A percentile compares a stretch with the other conserved stretches of the same genome.
phyloP scores from a whole-genome alignment of 192 early-diverging fungal species.

The Lunasporangiospora selenospora region DNA sequence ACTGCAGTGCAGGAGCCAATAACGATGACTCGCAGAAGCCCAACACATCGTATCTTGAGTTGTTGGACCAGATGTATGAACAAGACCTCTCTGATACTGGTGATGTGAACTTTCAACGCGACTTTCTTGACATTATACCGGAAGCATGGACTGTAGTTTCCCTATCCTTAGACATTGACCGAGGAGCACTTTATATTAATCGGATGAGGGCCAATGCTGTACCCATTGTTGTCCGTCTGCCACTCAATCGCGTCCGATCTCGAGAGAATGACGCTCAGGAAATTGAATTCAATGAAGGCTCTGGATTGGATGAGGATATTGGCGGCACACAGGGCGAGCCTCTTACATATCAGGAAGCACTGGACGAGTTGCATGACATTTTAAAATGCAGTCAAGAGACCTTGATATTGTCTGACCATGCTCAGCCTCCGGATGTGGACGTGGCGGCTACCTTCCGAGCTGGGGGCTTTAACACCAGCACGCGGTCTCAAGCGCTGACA shows the following conservation, averaged over 20 bases:
- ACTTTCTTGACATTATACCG: constrained; percentile 68
- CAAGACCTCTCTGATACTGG: constrained; percentile 40
- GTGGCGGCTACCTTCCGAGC: constrained; percentile 5
- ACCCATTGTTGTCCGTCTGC: constrained; percentile 75
- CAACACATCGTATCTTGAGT: constrained; percentile 28
- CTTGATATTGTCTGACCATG: constrained; percentile 56
- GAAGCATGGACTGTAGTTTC: constrained; percentile 78
- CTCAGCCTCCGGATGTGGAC: too few species aligned
- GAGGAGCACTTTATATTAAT: constrained; percentile 75
- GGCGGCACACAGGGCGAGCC: not conserved
- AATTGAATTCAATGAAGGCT: not conserved
- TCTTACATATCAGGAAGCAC: constrained; percentile 55
- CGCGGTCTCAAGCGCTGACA: constrained; percentile 23
- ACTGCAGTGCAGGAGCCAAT: too few species aligned
- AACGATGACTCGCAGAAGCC: too few species aligned
- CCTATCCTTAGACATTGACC: constrained; percentile 72
- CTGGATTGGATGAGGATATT: constrained; percentile 33
- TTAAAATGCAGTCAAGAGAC: constrained; percentile 75
- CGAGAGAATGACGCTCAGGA: constrained; percentile 27
- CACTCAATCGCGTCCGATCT: constrained; percentile 63
- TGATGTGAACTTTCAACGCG: constrained; percentile 50
- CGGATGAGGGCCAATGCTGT: constrained; percentile 54
- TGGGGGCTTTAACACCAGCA: not conserved
- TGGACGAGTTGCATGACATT: constrained; percentile 72
- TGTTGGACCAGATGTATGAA: constrained; percentile 42